These are phyloP conservation scores for Leccinum disarticulatum DNA, from an alignment of 768 basidiomycete genomes.

Conservation along the genomic window DNA sequence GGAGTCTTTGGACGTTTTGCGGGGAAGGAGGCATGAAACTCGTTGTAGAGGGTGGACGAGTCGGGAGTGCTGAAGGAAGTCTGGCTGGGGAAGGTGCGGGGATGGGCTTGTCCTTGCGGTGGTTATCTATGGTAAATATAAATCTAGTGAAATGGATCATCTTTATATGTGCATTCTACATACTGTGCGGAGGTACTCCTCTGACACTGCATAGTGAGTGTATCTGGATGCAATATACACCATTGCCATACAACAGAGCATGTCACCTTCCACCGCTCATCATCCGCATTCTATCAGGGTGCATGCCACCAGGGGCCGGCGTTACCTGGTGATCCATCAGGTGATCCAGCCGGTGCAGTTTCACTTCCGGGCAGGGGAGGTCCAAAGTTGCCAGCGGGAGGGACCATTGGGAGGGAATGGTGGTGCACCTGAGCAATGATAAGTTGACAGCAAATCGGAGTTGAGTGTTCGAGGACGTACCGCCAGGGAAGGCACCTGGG, in stretches of 20 bases:
- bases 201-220: background rate
- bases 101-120: too few species aligned
- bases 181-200: background rate
- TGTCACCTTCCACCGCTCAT: constrained; percentile 44
- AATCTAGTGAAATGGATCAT: background rate
- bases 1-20: constrained; percentile 37
- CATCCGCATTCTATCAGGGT: constrained; percentile 84
- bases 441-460: constrained; percentile 1
- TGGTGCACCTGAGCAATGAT: constrained; percentile 36
- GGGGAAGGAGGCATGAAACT: constrained; percentile 41
- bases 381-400: constrained; percentile 33
- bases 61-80: constrained; percentile 57
- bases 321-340: constrained; percentile 34
- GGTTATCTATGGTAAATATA: constrained; percentile 44
- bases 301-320: constrained; percentile 64
- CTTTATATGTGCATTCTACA: background rate
- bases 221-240: background rate
- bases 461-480: constrained; percentile 32
- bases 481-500: constrained; percentile 48
- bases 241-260: background rate
- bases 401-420: constrained; percentile 51
- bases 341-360: constrained; percentile 45
- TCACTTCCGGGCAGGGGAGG: constrained; percentile 40
- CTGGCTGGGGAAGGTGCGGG: too few species aligned
- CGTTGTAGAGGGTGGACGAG: constrained; percentile 59